Percentiles rank a stretch among this genome's conserved stretches.
Evolutionary conservation across 768 basidiomycete genomes (phyloP).

Genomic region (Pleurotus citrinopileatus): DNA sequence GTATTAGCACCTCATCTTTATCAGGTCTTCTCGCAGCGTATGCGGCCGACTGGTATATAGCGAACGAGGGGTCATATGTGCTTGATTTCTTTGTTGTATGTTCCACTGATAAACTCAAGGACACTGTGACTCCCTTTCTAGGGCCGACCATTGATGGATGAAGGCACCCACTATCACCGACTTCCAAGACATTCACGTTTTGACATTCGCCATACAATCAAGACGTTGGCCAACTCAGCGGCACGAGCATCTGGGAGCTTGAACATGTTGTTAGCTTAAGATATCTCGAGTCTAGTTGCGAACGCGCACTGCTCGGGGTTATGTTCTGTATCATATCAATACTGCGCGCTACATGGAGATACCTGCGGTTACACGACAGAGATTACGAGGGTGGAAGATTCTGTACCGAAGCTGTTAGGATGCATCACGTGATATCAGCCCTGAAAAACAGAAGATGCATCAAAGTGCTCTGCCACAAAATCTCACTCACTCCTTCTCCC

Average conservation of each 20-base stretch:
- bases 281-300: no score
- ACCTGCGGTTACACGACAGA: background rate
- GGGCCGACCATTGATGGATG: no score
- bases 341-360: no score
- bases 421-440: slow-evolving; percentile 7
- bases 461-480: no score
- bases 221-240: no score
- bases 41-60: slow-evolving; percentile 34
- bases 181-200: no score
- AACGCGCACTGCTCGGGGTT: background rate
- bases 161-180: no score
- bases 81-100: background rate
- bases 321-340: no score
- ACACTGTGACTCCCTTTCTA: no score
- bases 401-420: background rate
- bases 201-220: no score
- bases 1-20: slow-evolving; percentile 47
- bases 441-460: background rate
- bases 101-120: background rate
- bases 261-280: no score
- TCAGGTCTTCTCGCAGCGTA: slow-evolving; percentile 41
- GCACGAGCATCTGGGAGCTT: no score
- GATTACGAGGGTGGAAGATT: background rate
- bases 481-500: slow-evolving; percentile 13
- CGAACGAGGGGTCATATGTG: background rate